A percentile compares a stretch with the other conserved stretches of the same genome.
These are phyloP conservation scores for Exobasidium rhododendri DNA, from an alignment of 1,284 basidiomycete species.

Conservation along the genomic window DNA sequence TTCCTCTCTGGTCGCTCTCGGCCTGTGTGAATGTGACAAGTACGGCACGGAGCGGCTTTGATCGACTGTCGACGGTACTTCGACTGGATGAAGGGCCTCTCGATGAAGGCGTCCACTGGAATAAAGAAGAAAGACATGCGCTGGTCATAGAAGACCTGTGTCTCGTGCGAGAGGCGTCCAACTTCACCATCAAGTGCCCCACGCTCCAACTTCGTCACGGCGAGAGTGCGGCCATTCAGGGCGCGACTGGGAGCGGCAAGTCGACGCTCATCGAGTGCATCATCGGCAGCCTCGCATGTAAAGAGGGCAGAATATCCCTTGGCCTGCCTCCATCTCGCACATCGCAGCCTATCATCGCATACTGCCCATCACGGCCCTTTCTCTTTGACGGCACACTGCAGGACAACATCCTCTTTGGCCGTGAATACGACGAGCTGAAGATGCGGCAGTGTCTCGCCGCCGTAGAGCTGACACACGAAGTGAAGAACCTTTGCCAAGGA, in stretches of 20 bases:
- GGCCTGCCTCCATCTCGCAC: not conserved
- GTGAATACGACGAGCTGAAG: constrained; percentile 61
- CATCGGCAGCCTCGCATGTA: not conserved
- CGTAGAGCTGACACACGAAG: not conserved
- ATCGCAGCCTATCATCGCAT: not conserved
- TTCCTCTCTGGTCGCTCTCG: not conserved
- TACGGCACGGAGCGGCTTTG: not conserved
- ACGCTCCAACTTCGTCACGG: not conserved
- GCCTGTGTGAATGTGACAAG: not conserved
- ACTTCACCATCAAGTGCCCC: not conserved
- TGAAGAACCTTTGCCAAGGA: not conserved
- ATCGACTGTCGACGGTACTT: not conserved
- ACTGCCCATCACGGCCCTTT: not conserved
- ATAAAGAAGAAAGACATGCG: not conserved
- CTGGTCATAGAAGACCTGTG: not conserved
- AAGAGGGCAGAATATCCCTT: not conserved
- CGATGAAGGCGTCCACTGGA: not conserved
- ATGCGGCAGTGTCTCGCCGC: not conserved
- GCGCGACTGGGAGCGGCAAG: not conserved
- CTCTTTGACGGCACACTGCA: not conserved
- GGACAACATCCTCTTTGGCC: constrained; percentile 67
- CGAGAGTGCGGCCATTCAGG: not conserved
- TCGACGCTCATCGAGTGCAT: not conserved
- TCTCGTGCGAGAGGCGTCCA: not conserved
- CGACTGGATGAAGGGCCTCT: not conserved